Evolutionary conservation across 345 rosid genomes (phyloP).

Genomic region (Populus alba): DNA sequence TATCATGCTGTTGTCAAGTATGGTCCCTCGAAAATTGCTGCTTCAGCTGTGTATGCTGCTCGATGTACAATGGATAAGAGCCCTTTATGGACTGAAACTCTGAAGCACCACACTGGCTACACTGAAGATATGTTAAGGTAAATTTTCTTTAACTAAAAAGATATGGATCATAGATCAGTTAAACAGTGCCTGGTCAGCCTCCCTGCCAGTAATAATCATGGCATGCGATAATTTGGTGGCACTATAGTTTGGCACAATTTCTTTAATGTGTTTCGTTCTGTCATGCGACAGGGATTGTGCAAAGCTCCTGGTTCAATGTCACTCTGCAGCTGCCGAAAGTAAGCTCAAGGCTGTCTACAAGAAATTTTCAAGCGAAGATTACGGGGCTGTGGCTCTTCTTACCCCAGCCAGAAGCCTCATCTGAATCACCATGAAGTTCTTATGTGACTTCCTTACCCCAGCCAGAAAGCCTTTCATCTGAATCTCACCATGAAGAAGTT

Average conservation of each 20-base stretch:
- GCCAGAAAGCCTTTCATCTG: slow-evolving; percentile 38
- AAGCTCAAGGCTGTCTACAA: slow-evolving; percentile 59
- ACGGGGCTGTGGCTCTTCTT: slow-evolving; percentile 57
- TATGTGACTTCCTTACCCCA: slow-evolving; percentile 49
- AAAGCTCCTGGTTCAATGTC: slow-evolving; percentile 49
- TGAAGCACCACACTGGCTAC: slow-evolving; percentile 72
- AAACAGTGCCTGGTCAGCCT: neutral
- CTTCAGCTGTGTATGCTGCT: slow-evolving; percentile 92
- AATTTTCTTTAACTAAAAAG: neutral
- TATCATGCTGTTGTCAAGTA: slow-evolving; percentile 42
- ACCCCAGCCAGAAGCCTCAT: slow-evolving; percentile 49
- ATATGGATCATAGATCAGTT: neutral
- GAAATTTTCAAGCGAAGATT: slow-evolving; percentile 59
- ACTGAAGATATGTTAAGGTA: slow-evolving; percentile 60
- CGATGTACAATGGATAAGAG: slow-evolving; percentile 55
- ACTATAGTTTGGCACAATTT: neutral
- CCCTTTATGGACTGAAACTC: slow-evolving; percentile 74
- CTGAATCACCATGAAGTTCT: slow-evolving; percentile 5
- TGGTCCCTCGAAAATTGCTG: slow-evolving; percentile 71
- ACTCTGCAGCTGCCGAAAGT: slow-evolving; percentile 54
- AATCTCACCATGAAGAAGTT: neutral
- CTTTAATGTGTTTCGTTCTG: neutral
- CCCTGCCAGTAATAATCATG: neutral
- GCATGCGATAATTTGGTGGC: neutral
- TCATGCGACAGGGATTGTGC: slow-evolving; percentile 58